Percentiles rank a stretch among this genome's conserved stretches.
Evolutionary conservation across 495 filamentous ascomycete species (phyloP).

Genomic region (Talaromyces stipitatus): DNA sequence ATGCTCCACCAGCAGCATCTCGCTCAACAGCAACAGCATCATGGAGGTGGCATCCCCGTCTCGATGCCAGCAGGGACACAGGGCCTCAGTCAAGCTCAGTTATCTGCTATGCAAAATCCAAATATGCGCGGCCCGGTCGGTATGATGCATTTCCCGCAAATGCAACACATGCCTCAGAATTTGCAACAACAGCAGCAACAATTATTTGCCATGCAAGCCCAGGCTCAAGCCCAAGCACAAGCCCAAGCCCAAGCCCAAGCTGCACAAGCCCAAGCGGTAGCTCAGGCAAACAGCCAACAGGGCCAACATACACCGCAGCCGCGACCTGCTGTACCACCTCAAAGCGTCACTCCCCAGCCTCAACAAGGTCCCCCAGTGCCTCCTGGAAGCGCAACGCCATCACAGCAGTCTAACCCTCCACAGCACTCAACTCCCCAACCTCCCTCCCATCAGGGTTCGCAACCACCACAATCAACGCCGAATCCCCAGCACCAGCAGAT

Average conservation of each 20-base stretch:
- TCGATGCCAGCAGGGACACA: slow-evolving; percentile 55
- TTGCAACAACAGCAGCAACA: slow-evolving; percentile 43
- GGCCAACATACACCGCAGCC: slow-evolving; percentile 42
- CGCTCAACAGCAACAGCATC: slow-evolving; percentile 42
- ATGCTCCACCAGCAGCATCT: slow-evolving; percentile 35
- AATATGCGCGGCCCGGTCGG: slow-evolving; percentile 34
- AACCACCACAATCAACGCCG: slow-evolving; percentile 37
- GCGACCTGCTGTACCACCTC: slow-evolving; percentile 32
- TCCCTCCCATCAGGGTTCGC: slow-evolving; percentile 30
- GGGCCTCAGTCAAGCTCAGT: slow-evolving; percentile 46
- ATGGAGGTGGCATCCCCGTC: slow-evolving; percentile 40
- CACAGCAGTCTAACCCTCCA: slow-evolving; percentile 26
- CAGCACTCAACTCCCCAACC: slow-evolving; percentile 39
- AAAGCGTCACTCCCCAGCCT: slow-evolving; percentile 44
- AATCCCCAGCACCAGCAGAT: slow-evolving; percentile 39
- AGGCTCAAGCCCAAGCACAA: slow-evolving; percentile 25
- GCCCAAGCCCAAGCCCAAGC: slow-evolving; percentile 21
- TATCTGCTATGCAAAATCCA: slow-evolving; percentile 48
- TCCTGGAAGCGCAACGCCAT: slow-evolving; percentile 39
- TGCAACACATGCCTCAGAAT: slow-evolving; percentile 46
- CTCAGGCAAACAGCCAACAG: slow-evolving; percentile 33
- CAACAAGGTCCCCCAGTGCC: slow-evolving; percentile 39
- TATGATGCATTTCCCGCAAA: slow-evolving; percentile 39
- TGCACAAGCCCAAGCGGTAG: slow-evolving; percentile 19
- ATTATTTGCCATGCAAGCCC: slow-evolving; percentile 31